Conservation (phyloP, 1,284 basidiomycete species). For the Porogramme epimiltina region DNA sequence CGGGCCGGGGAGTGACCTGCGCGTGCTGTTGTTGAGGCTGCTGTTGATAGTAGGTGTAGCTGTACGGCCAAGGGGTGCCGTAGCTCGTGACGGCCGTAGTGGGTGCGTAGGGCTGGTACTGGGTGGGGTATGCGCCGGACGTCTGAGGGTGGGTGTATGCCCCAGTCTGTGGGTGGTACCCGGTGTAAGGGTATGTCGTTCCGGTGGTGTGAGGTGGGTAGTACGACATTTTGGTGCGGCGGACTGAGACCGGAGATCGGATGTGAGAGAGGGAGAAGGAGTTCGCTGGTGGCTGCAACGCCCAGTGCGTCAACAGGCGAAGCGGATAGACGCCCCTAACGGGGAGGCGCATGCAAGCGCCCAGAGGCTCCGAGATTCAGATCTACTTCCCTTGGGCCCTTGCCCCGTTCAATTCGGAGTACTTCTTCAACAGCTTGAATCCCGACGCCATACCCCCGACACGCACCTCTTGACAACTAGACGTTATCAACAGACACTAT, state of each 20-base stretch:
- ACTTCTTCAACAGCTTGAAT: no score
- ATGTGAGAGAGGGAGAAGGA: not conserved
- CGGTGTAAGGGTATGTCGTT: conserved; percentile 28
- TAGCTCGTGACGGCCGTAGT: conserved; percentile 34
- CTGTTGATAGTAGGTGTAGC: conserved; percentile 32
- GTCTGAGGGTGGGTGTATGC: conserved; percentile 26
- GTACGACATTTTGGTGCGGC: conserved; percentile 27
- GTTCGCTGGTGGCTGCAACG: not conserved
- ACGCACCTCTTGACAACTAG: no score
- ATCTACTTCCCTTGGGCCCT: no score
- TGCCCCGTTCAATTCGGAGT: no score
- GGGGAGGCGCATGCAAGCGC: not conserved
- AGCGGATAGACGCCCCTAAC: no score
- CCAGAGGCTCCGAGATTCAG: no score
- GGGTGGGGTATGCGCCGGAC: conserved; percentile 30
- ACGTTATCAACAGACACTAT: no score
- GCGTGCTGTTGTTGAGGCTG: conserved; percentile 25
- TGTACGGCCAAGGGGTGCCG: conserved; percentile 34
- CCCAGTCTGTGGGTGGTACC: conserved; percentile 24
- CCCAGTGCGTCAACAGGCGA: no score
- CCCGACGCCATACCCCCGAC: no score
- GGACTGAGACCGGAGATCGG: not conserved
- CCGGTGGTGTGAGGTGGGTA: conserved; percentile 28
- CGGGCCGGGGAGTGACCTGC: not conserved
- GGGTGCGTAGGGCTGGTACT: conserved; percentile 33